Conservation (phyloP, 1,284 basidiomycete genomes). For the Ustilago lituana region DNA sequence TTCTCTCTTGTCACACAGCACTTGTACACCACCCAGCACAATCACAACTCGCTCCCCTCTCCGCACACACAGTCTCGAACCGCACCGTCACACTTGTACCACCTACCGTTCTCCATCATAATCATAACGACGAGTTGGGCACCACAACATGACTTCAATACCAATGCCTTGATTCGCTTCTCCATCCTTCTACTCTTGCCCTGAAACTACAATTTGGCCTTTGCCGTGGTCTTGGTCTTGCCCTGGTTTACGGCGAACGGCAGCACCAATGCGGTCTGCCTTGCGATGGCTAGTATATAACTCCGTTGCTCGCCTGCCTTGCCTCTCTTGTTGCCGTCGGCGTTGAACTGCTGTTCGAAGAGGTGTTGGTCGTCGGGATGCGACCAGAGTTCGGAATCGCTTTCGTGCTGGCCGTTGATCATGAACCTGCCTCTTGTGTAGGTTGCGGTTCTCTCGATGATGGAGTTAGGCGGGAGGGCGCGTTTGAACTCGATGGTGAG, state of each 20-base stretch:
- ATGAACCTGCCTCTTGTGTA: slow-evolving; percentile 27
- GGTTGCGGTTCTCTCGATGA: slow-evolving; percentile 15
- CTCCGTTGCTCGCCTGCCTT: slow-evolving; percentile 1
- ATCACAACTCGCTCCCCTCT: no score
- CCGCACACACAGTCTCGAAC: no score
- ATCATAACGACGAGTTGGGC: no score
- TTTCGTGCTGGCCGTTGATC: slow-evolving; percentile 49
- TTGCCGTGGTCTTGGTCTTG: slow-evolving; percentile 30
- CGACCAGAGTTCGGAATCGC: slow-evolving; percentile 40
- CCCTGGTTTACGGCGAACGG: slow-evolving; percentile 36
- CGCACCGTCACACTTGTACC: no score
- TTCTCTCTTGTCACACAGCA: no score
- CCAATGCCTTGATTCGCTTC: no score
- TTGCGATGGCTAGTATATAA: slow-evolving; percentile 34
- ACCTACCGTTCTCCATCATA: no score
- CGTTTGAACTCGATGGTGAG: slow-evolving; percentile 51
- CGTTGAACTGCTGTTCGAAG: slow-evolving; percentile 3
- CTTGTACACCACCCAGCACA: no score
- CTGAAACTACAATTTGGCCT: slow-evolving; percentile 16
- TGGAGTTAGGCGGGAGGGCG: not conserved
- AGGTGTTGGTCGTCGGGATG: slow-evolving; percentile 33
- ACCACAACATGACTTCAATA: no score
- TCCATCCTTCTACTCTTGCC: no score
- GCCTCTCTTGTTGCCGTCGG: not conserved
- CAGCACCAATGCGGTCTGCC: slow-evolving; percentile 38